Conservation (phyloP, 2,329 filamentous ascomycete genomes). For the Calonectria hawksworthii region DNA sequence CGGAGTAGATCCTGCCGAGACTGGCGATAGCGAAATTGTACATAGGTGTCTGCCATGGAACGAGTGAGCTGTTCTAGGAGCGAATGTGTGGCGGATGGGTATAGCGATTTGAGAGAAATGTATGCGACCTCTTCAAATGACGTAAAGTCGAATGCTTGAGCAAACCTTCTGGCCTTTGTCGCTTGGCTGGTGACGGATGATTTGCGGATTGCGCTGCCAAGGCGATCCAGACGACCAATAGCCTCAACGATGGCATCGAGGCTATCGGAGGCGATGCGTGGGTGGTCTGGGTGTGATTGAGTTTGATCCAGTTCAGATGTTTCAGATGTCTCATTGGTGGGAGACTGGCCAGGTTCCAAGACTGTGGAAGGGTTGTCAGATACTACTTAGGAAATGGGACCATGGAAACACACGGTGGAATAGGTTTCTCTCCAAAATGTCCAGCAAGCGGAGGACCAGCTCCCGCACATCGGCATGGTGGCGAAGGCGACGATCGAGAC, state of each 20-base stretch:
- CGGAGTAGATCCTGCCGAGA: neutral
- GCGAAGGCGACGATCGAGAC: constrained; percentile 9
- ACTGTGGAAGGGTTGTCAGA: neutral
- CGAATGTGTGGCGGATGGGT: neutral
- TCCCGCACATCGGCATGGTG: constrained; percentile 7
- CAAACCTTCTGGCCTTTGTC: neutral
- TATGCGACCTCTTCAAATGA: neutral
- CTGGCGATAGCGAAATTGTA: neutral
- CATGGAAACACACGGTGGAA: neutral
- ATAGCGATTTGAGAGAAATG: neutral
- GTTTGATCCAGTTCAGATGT: neutral
- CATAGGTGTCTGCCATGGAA: neutral
- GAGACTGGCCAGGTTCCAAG: neutral
- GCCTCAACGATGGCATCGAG: neutral
- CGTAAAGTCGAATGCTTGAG: neutral
- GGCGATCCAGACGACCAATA: neutral
- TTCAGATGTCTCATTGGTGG: neutral
- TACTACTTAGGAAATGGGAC: neutral
- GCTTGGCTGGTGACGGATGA: neutral
- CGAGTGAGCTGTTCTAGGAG: constrained; percentile 1
- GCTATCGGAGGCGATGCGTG: neutral
- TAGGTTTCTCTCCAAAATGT: neutral
- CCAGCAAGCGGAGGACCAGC: constrained; percentile 1
- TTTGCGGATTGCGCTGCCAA: neutral
- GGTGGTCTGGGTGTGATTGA: neutral